Evolutionary conservation across 768 basidiomycete species (phyloP).

Genomic region (Mrakia gelida): DNA sequence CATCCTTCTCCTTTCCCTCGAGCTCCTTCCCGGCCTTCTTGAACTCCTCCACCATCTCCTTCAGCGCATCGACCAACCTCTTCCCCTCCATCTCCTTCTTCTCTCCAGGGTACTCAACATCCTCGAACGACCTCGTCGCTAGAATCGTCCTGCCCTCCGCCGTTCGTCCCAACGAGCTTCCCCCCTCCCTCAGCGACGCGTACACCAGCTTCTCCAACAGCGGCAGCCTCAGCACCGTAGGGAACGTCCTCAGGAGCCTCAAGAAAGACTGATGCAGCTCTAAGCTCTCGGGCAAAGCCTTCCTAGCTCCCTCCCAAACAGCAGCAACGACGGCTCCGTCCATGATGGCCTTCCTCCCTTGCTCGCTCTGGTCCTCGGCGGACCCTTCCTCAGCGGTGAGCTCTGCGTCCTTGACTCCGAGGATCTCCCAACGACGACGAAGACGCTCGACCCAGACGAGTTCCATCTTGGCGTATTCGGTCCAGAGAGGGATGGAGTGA

Average conservation of each 20-base stretch:
- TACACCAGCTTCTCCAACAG: slow-evolving; percentile 39
- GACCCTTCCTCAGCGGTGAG: slow-evolving; percentile 2
- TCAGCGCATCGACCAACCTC: slow-evolving; percentile 16
- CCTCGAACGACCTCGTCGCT: slow-evolving; percentile 39
- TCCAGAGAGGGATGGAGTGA: slow-evolving; percentile 73
- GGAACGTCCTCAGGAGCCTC: slow-evolving; percentile 40
- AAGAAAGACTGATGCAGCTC: slow-evolving; percentile 48
- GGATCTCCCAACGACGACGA: slow-evolving; percentile 68
- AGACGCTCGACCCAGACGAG: slow-evolving; percentile 76
- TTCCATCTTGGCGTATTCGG: slow-evolving; percentile 87
- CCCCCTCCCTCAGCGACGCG: slow-evolving; percentile 33
- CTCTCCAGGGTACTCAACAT: slow-evolving; percentile 37
- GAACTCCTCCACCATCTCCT: slow-evolving; percentile 26
- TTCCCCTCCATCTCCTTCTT: slow-evolving; percentile 32
- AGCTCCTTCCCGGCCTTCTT: slow-evolving; percentile 17
- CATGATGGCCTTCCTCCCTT: slow-evolving; percentile 63
- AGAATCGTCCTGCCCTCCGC: slow-evolving; percentile 37
- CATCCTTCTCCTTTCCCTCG: slow-evolving; percentile 25
- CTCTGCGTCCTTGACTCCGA: slow-evolving; percentile 56
- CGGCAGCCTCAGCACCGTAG: slow-evolving; percentile 39
- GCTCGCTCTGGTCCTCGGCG: slow-evolving; percentile 36
- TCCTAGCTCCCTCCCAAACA: slow-evolving; percentile 67
- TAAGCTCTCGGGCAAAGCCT: slow-evolving; percentile 55
- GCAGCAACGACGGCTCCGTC: slow-evolving; percentile 72
- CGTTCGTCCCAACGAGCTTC: slow-evolving; percentile 8